Evolutionary conservation across 1,284 basidiomycete species (phyloP).

Genomic region (Ustilago loliicola): DNA sequence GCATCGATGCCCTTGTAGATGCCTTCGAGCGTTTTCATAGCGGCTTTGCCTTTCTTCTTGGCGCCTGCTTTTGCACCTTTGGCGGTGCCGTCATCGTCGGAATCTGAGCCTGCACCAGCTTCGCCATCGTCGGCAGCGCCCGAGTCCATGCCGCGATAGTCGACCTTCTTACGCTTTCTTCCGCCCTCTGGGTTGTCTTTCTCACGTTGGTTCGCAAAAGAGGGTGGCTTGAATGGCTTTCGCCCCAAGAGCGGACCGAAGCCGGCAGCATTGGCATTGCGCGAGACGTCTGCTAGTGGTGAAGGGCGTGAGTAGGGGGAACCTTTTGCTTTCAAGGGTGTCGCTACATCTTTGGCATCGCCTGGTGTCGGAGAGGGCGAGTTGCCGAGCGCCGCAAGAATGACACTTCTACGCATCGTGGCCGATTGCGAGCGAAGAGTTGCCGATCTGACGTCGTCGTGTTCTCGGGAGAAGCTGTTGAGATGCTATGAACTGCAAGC

Average conservation of each 20-base stretch:
- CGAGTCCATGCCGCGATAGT: slow-evolving; percentile 65
- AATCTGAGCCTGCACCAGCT: slow-evolving; percentile 38
- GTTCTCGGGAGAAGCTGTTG: not conserved
- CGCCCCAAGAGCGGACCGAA: slow-evolving; percentile 59
- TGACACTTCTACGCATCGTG: slow-evolving; percentile 45
- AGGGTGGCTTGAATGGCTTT: slow-evolving; percentile 68
- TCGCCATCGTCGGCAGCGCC: slow-evolving; percentile 51
- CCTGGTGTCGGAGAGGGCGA: slow-evolving; percentile 25
- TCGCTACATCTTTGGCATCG: slow-evolving; percentile 19
- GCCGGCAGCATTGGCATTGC: slow-evolving; percentile 59
- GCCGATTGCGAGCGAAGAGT: not conserved
- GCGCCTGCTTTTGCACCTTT: slow-evolving; percentile 24
- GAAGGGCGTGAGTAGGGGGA: slow-evolving; percentile 27
- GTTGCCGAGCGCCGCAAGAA: slow-evolving; percentile 43
- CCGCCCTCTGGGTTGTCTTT: slow-evolving; percentile 37
- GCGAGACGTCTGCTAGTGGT: slow-evolving; percentile 37
- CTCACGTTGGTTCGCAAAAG: slow-evolving; percentile 46
- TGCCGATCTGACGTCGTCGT: not conserved
- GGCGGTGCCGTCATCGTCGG: slow-evolving; percentile 27
- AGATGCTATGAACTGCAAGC: not conserved
- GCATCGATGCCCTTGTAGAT: slow-evolving; percentile 68
- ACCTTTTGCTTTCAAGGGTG: slow-evolving; percentile 25
- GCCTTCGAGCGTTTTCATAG: slow-evolving; percentile 60
- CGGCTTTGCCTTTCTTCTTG: slow-evolving; percentile 47
- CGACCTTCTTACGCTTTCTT: slow-evolving; percentile 64